phyloP scores from a whole-genome alignment of 2,329 filamentous ascomycete genomes.

The Rhynchosporium agropyri region DNA sequence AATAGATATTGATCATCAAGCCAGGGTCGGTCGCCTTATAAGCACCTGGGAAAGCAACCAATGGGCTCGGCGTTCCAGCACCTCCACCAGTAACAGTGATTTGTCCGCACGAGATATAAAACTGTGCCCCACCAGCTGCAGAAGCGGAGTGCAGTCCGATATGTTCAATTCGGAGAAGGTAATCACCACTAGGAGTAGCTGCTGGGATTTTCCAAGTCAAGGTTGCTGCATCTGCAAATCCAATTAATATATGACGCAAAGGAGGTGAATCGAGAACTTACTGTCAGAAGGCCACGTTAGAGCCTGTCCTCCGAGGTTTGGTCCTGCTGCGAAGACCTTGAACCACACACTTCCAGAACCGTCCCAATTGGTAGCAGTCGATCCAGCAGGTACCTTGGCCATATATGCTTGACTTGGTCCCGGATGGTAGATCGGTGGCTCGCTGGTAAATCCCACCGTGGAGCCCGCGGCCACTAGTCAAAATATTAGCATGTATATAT shows the following conservation, averaged over 20 bases:
- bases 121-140: constrained; percentile 33
- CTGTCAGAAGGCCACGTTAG: constrained; percentile 36
- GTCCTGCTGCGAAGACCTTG: constrained; percentile 37
- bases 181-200: constrained; percentile 45
- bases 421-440: constrained; percentile 38
- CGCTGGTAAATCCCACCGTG: neutral
- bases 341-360: constrained; percentile 39
- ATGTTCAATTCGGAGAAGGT: constrained; percentile 44
- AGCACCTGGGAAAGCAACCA: constrained; percentile 44
- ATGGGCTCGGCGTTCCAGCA: constrained; percentile 43
- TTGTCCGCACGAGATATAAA: constrained; percentile 46
- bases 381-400: constrained; percentile 36
- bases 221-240: constrained; percentile 23
- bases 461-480: too few species aligned
- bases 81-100: constrained; percentile 48
- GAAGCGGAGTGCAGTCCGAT: constrained; percentile 37
- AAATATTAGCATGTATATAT: too few species aligned
- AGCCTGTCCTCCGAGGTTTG: constrained; percentile 26
- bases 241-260: neutral
- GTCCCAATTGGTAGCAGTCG: constrained; percentile 35
- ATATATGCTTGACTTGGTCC: constrained; percentile 37
- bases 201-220: constrained; percentile 39
- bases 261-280: constrained; percentile 15
- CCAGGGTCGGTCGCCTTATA: constrained; percentile 45
- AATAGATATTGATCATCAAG: constrained; percentile 43